These are phyloP conservation scores for Berkeleyomyces rouxiae DNA, from an alignment of 2,329 filamentous ascomycete genomes.

Conservation along the genomic window DNA sequence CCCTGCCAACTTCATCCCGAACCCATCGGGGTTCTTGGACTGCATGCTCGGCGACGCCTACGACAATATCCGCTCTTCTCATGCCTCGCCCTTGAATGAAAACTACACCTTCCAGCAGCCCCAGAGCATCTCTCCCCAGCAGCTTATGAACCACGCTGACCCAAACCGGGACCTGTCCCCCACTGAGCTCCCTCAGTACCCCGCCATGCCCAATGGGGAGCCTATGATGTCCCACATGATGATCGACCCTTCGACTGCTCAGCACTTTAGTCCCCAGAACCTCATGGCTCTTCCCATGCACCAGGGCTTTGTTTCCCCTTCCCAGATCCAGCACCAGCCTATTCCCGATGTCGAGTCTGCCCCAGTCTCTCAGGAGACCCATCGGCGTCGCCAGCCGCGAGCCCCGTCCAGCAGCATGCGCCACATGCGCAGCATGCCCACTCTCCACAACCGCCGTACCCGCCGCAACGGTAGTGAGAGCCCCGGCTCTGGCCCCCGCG, in stretches of 20 bases:
- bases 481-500: neutral
- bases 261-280: neutral
- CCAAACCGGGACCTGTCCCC: neutral
- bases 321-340: neutral
- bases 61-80: neutral
- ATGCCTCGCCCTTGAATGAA: neutral
- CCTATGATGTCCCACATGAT: neutral
- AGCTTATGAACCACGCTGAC: too few species aligned
- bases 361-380: neutral
- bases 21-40: neutral
- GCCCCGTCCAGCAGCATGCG: constrained; percentile 6
- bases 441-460: neutral
- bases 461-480: neutral
- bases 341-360: neutral
- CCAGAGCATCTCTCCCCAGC: neutral
- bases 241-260: neutral
- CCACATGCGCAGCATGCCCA: neutral
- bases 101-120: neutral
- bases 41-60: neutral
- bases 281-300: neutral
- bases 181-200: neutral
- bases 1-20: neutral
- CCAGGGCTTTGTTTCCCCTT: neutral
- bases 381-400: neutral
- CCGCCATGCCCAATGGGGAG: neutral